Conservation (phyloP, 495 filamentous ascomycete genomes). For the Penicillium macrosclerotiorum region DNA sequence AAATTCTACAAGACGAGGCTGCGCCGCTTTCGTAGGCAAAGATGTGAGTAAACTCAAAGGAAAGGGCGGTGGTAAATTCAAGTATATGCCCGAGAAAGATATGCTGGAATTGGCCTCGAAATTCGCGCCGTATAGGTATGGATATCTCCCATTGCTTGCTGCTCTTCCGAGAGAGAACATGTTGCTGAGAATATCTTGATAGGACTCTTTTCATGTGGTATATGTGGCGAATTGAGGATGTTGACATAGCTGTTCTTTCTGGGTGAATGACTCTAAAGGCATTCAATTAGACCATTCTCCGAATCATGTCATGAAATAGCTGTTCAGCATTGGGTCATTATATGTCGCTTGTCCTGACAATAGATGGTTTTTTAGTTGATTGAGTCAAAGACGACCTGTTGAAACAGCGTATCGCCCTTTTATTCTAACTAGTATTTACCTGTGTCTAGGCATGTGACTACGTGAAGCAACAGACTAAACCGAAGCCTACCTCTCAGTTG, state of each 20-base stretch:
- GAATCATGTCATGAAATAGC: neutral
- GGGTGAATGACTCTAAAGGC: constrained; percentile 13
- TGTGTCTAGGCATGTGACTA: too few relatives aligned
- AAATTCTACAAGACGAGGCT: constrained; percentile 61
- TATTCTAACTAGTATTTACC: too few relatives aligned
- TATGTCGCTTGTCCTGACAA: too few relatives aligned
- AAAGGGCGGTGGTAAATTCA: constrained; percentile 86
- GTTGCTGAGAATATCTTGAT: constrained; percentile 6
- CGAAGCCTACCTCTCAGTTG: too few relatives aligned
- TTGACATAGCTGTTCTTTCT: constrained; percentile 67
- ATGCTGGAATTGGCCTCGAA: constrained; percentile 80
- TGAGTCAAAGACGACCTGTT: neutral
- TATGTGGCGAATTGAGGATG: constrained; percentile 84
- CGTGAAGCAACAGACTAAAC: too few relatives aligned
- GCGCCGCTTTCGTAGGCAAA: constrained; percentile 81
- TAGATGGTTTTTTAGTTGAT: neutral
- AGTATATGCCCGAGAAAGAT: constrained; percentile 92
- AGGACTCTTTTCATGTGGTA: constrained; percentile 84
- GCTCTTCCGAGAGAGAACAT: neutral
- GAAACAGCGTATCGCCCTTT: neutral
- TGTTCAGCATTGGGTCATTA: too few relatives aligned
- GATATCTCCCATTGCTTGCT: constrained; percentile 18
- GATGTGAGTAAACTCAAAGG: constrained; percentile 82
- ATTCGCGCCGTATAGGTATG: constrained; percentile 79
- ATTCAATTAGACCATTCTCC: neutral